Conservation (phyloP, 2,329 filamentous ascomycete genomes). For the Stachybotrys chartarum region DNA sequence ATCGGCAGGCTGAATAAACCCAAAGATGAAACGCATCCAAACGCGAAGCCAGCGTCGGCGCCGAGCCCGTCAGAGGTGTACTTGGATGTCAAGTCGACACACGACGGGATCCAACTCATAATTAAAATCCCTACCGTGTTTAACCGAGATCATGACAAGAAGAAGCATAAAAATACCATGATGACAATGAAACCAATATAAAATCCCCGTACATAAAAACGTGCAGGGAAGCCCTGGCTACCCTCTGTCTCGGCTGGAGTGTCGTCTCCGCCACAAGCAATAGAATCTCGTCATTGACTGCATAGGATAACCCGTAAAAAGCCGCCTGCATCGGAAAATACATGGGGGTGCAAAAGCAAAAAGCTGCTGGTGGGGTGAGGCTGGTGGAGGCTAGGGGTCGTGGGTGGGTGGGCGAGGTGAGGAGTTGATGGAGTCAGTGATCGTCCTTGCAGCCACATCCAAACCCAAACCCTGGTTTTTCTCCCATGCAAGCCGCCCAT, state of each 20-base stretch:
- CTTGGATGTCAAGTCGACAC: slow-evolving; percentile 50
- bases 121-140: slow-evolving; percentile 52
- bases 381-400: background rate
- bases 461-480: slow-evolving; percentile 2
- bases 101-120: slow-evolving; percentile 49
- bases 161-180: background rate
- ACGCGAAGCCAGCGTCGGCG: slow-evolving; percentile 23
- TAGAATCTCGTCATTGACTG: background rate
- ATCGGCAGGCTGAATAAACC: slow-evolving; percentile 54
- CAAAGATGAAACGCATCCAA: background rate
- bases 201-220: background rate
- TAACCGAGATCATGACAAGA: slow-evolving; percentile 20
- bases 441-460: background rate
- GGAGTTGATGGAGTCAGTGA: background rate
- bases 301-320: too few species aligned
- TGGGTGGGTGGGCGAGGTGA: background rate
- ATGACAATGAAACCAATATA: background rate
- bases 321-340: background rate
- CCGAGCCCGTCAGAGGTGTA: slow-evolving; percentile 47
- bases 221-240: background rate
- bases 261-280: background rate
- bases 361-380: background rate
- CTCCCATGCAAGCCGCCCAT: background rate
- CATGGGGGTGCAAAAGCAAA: too few species aligned
- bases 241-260: background rate